phyloP scores from a whole-genome alignment of 2,329 filamentous ascomycete species.

The Thyridium curvatum region DNA sequence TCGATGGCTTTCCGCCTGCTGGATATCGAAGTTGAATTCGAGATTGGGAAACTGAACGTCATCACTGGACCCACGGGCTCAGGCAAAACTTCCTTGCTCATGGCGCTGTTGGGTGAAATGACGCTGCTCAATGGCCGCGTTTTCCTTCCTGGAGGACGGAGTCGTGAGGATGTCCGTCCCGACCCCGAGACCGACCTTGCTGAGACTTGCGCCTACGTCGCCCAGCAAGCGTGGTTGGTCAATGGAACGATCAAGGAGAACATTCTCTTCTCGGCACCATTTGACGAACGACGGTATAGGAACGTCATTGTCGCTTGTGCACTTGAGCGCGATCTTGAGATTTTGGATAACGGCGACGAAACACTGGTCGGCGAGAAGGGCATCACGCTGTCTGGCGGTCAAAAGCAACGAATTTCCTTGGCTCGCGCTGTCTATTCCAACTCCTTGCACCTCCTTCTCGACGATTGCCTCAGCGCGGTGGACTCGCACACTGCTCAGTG shows the following conservation, averaged over 20 bases:
- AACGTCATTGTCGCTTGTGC: slow-evolving; percentile 88
- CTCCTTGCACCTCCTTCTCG: slow-evolving; percentile 82
- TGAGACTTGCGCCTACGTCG: slow-evolving; percentile 92
- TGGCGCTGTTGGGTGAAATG: slow-evolving; percentile 97
- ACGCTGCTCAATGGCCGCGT: slow-evolving; percentile 74
- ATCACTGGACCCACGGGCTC: slow-evolving; percentile 90
- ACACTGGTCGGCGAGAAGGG: slow-evolving; percentile 96
- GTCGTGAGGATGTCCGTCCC: slow-evolving; percentile 75
- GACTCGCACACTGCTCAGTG: slow-evolving; percentile 97
- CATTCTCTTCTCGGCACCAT: slow-evolving; percentile 81
- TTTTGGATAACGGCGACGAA: slow-evolving; percentile 86
- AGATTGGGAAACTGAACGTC: slow-evolving; percentile 81
- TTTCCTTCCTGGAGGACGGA: slow-evolving; percentile 77
- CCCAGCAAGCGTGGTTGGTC: slow-evolving; percentile 93
- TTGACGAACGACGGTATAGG: slow-evolving; percentile 75
- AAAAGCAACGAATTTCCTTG: slow-evolving; percentile 95
- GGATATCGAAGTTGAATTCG: slow-evolving; percentile 76
- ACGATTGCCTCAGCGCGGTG: slow-evolving; percentile 93
- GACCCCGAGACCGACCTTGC: slow-evolving; percentile 82
- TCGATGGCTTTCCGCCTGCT: slow-evolving; percentile 77
- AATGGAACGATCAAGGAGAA: slow-evolving; percentile 96
- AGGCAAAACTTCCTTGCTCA: slow-evolving; percentile 91
- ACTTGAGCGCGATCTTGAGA: slow-evolving; percentile 83
- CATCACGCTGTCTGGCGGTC: slow-evolving; percentile 90
- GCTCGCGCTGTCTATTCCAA: slow-evolving; percentile 97